phyloP scores from a whole-genome alignment of 345 rosid species.

The Odontarrhena argentea region DNA sequence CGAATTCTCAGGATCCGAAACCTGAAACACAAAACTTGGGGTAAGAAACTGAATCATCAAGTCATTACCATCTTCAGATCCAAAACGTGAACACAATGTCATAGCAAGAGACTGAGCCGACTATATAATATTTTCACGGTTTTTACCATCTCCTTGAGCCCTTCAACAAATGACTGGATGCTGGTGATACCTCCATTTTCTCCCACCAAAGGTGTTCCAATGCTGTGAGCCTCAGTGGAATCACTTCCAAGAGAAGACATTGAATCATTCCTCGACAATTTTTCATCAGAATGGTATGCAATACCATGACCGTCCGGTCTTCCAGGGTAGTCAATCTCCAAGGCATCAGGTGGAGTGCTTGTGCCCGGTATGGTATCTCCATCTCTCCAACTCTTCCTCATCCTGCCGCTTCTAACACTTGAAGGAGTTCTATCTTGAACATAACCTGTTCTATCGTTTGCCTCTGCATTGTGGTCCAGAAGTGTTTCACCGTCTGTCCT shows the following conservation, averaged over 20 bases:
- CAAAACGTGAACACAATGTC: constrained; percentile 27
- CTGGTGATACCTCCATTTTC: constrained; percentile 72
- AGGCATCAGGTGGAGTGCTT: constrained; percentile 70
- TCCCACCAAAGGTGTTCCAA: constrained; percentile 50
- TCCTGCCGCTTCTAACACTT: constrained; percentile 53
- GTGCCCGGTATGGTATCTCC: constrained; percentile 53
- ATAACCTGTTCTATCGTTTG: constrained; percentile 41
- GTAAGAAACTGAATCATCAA: constrained; percentile 33
- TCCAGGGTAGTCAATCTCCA: constrained; percentile 61
- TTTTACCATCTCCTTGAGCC: constrained; percentile 77
- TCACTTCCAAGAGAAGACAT: constrained; percentile 75
- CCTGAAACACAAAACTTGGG: constrained; percentile 40
- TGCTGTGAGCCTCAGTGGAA: constrained; percentile 53
- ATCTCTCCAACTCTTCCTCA: constrained; percentile 61
- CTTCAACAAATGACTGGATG: constrained; percentile 74
- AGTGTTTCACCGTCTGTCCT: constrained; percentile 25
- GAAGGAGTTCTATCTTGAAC: constrained; percentile 53
- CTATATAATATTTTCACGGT: constrained; percentile 16
- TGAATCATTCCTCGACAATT: constrained; percentile 70
- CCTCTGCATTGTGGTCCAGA: constrained; percentile 38
- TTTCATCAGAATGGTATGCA: constrained; percentile 33
- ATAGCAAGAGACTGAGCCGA: constrained; percentile 34
- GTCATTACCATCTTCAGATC: constrained; percentile 25
- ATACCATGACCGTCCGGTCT: constrained; percentile 61
- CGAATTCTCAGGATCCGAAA: constrained; percentile 38